Base-by-base conservation (phyloP, 306 rosid genomes). In the Trichosanthes cucumerina region DNA sequence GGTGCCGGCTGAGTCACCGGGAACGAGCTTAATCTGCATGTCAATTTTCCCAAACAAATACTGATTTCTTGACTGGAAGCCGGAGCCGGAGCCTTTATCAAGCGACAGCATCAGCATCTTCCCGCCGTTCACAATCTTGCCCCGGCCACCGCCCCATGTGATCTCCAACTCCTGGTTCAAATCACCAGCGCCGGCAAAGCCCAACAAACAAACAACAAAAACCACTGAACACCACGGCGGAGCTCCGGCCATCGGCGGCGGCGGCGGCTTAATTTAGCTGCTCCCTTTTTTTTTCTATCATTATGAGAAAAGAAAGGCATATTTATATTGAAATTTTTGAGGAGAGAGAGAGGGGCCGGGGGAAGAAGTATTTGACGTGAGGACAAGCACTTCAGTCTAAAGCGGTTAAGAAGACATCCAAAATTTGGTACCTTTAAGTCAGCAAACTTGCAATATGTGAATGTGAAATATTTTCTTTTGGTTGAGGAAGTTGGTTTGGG, bases 21-120 rank as follows among this genome's bases (percentile, higher is more conserved):
- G 70, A 2, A 91, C 93, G 7, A 91, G 88, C 33, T 89, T 89
- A 79, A 91, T 70, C 49, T 91, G 96, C 88, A 91, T 89, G 28
- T 89, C 92, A 9, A 91, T 85, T 18, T 89, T 88, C 5, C 92
- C 93, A 56, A 78, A 89, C 3, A 88, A 33, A 50, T 86, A 91
- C 24, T 89, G 78, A 24, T 86, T 86, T 6, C 56, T 86, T 54
- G 96, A 89, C 19, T 74, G 85, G 52, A 91, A 91, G 23, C 96
- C 96, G n/a, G 93, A 89, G 79, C 96, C 96, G 2, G 96, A 91
- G 79, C 88, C 43, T 70, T 72, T 86, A 85, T 91, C 96, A 33
- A 91, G 91, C 7, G 93, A 87, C 0, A 91, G 88, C 7, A 88
- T 88, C 18, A 91, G 89, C 65, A 85, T 81, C 0, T 85, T 54